A percentile compares a stretch with the other conserved stretches of the same genome.
Conservation (phyloP, 371 early-diverging fungal species). For the Funneliformis caledonium region DNA sequence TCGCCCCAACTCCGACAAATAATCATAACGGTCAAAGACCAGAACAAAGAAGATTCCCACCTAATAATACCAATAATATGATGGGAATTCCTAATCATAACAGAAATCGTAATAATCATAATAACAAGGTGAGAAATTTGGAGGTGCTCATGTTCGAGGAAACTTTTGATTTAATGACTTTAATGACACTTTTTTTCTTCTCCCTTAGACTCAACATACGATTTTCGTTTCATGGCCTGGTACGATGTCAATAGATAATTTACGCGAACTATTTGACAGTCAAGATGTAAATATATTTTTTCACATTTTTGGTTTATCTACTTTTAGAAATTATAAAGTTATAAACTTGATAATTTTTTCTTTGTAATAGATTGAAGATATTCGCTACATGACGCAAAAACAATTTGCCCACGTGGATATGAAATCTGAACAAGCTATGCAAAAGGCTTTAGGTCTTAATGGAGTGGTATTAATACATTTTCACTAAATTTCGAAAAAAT, state of each 20-base stretch:
- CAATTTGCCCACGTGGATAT: constrained; percentile 21
- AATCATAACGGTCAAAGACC: no score
- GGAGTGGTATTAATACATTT: not conserved
- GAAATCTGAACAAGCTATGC: not conserved
- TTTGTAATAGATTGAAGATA: constrained; percentile 1
- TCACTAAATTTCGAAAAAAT: not conserved
- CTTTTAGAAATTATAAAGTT: not conserved
- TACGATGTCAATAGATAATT: not conserved
- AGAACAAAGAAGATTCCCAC: not conserved
- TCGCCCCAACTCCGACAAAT: no score
- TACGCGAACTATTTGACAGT: not conserved
- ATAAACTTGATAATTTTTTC: not conserved
- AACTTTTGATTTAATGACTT: not conserved
- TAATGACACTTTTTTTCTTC: not conserved
- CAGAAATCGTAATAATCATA: not conserved
- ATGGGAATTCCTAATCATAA: not conserved
- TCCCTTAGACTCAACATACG: not conserved
- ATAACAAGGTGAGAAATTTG: not conserved
- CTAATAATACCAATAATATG: not conserved
- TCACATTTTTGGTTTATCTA: not conserved
- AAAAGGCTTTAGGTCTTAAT: not conserved
- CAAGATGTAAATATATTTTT: not conserved
- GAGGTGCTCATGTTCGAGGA: not conserved
- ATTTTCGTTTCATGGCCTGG: constrained; percentile 18
- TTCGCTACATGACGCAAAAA: not conserved